Evolutionary conservation across 331 rosid species (phyloP).

Genomic region (Malus hybrid): DNA sequence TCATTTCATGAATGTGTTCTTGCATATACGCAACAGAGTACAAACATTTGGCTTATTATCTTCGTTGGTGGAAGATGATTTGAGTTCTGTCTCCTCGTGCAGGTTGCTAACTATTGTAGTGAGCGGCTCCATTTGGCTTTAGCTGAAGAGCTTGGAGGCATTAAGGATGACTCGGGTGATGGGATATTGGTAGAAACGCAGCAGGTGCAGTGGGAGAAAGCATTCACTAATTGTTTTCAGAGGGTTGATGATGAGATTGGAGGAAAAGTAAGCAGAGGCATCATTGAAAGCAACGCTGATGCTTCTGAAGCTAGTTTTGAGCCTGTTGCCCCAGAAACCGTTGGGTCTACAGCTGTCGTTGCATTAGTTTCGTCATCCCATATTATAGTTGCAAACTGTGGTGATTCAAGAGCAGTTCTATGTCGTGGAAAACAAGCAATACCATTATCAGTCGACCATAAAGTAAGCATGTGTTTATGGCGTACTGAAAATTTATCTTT

Average conservation of each 20-base stretch:
- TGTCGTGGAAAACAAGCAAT: conserved; percentile 53
- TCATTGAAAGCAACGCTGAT: conserved; percentile 9
- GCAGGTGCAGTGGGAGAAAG: conserved; percentile 39
- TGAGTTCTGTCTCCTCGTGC: neutral
- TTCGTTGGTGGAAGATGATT: neutral
- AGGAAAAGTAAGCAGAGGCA: conserved; percentile 27
- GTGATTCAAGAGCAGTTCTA: conserved; percentile 56
- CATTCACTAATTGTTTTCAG: conserved; percentile 36
- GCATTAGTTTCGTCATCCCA: conserved; percentile 47
- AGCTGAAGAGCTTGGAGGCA: conserved; percentile 34
- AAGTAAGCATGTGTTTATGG: conserved; percentile 23
- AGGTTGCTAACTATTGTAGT: conserved; percentile 56
- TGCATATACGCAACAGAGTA: neutral
- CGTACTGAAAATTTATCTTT: neutral
- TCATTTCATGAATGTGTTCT: neutral
- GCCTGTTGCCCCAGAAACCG: conserved; percentile 48
- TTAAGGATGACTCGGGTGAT: conserved; percentile 13
- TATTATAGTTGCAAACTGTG: conserved; percentile 52
- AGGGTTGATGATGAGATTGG: conserved; percentile 47
- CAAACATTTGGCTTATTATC: neutral
- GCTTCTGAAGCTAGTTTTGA: conserved; percentile 14
- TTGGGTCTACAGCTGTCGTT: conserved; percentile 56
- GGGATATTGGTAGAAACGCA: conserved; percentile 21
- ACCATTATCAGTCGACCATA: conserved; percentile 45
- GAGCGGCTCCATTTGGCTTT: conserved; percentile 48